Percentiles rank a stretch among this genome's conserved stretches.
Conservation (phyloP, 2,329 filamentous ascomycete species). For the Nigrospora oryzae region DNA sequence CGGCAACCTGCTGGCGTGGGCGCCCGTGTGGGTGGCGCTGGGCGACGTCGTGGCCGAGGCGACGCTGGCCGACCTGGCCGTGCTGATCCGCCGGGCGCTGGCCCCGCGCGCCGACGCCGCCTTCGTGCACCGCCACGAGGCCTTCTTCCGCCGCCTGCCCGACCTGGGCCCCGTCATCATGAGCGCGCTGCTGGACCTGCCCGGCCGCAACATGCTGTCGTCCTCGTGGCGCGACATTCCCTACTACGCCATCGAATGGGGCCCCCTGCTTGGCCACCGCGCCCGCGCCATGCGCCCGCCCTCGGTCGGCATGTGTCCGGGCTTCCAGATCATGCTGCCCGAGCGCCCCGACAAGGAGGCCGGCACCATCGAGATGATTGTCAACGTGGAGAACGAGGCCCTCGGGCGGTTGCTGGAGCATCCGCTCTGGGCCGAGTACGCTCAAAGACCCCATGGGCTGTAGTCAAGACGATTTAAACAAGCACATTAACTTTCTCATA, state of each 20-base stretch:
- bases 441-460: neutral
- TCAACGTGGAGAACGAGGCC: constrained; percentile 1
- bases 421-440: constrained; percentile 1
- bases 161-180: neutral
- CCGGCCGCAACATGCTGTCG: neutral
- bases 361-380: constrained; percentile 1
- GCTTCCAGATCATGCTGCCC: constrained; percentile 5
- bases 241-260: constrained; percentile 24
- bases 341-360: neutral
- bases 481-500: too few species aligned
- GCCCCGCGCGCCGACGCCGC: neutral
- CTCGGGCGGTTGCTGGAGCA: neutral
- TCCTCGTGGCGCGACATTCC: constrained; percentile 20
- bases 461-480: too few species aligned
- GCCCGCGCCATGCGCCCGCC: constrained; percentile 22
- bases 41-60: neutral
- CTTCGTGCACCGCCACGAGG: neutral
- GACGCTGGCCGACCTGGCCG: neutral
- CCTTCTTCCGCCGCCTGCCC: neutral
- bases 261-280: constrained; percentile 15
- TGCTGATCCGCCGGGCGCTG: neutral
- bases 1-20: constrained; percentile 2
- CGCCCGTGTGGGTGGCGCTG: neutral
- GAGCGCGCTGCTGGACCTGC: neutral
- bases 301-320: constrained; percentile 4